Base-by-base conservation (phyloP, 2,329 filamentous ascomycete species). In the Trichoderma sp. region DNA sequence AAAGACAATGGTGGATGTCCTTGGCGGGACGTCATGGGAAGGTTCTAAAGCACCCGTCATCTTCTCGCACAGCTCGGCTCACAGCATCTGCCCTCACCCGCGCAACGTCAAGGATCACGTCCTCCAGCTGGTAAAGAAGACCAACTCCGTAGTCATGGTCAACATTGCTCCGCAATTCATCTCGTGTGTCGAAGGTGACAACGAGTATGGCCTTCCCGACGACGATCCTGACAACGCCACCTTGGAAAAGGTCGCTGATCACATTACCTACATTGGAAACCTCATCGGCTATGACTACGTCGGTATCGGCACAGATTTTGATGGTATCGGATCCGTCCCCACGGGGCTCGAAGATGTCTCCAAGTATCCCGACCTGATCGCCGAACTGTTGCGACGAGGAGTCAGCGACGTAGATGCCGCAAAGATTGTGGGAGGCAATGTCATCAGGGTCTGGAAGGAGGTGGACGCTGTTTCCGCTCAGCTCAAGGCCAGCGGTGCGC, bases 51-150 rank as follows among this genome's bases (percentile, higher is more conserved):
- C 96, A 0, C 95, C 96, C 0, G 89, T 97, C 6, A 97, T 98
- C 75, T 98, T 94, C 87, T 95, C 92, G 75, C 96, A 98, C 82
- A 97, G 93, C 79, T 96, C 93, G 6, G 94, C 93, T 1, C 93
- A 93, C 80, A 88, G 91, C 2, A 81, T 98, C 27, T 98, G 95
- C 81, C 94, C 94, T 8, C 95, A 98, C 83, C 94, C 95, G 11
- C 91, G 96, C 41, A 98, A 98, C 80, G 95, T 97, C 8, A 94
- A 94, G 1, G 95, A 98, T 78, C 90, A 95, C 74, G 91, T 98
- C 16, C 86, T 98, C 8, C 85, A 93, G 53, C 86, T 97, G 1
- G 93, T 98, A 50, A 94, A 94, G 83, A 83, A 90, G 80, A 91
- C 89, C 3, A 90, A 92, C 77, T 93, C 93, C 3, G 80, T 98